Evolutionary conservation across 768 basidiomycete genomes (phyloP), one percentile per base, ranked within the genome.

Genomic region (Lentinula boryana): DNA sequence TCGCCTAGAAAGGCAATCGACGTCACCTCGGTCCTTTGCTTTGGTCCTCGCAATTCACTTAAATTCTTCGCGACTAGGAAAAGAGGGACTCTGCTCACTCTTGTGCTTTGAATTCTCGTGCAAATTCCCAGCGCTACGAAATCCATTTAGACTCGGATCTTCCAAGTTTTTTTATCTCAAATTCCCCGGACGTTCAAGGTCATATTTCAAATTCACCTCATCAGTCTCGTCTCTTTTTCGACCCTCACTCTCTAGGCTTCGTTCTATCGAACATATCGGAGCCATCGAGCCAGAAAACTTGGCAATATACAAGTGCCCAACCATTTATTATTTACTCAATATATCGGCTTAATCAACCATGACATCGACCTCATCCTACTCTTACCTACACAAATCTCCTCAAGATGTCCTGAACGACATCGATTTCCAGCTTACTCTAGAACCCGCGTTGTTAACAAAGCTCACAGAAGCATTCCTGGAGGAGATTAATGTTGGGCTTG

Each of bases 381-480:
- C 78, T 13, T 62, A 77, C 51, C 72, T 75, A 58, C 75, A 76
- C 32, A 70, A 75, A 38, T 74, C 78, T 49, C 73, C 76, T 3
- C 80, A 84, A 63, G 72, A 69, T 21, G 70, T 83, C 33, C 82
- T 93, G 64, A 79, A 86, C 63, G 73, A 81, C 46, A 85, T 95
- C 68, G 85, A 89, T 68, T 73, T 76, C 5, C 86, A 89, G 70
- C 95, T 99, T 73, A 76, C 81, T 38, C 76, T 97, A 57, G 73
- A 78, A 46, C 76, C 83, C 27, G 79, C 86, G 36, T 70, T 73
- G 56, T 85, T 98, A 60, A 70, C 83, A 52, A 74, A 80, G 55
- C 89, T 98, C 72, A 86, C 92, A 9, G 75, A 81, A 40, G 83
- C 87, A 32, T 98, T 98, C 73, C 78, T 95, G 36, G 77, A 82